These are phyloP conservation scores for Melastoma malabathricum DNA, from an alignment of 345 rosid species.

Conservation along the genomic window DNA sequence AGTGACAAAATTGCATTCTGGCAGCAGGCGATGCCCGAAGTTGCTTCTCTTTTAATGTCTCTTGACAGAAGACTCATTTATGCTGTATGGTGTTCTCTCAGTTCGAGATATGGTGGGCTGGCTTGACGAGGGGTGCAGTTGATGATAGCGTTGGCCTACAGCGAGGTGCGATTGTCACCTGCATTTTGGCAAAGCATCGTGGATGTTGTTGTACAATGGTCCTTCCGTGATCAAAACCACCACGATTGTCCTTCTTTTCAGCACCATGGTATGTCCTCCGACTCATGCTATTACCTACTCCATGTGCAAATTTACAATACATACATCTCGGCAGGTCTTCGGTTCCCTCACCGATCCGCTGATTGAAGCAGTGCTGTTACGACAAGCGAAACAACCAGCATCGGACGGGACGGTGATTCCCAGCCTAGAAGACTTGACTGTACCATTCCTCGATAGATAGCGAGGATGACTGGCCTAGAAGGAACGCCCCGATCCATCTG, in stretches of 20 bases:
- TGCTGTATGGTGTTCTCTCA: conserved; percentile 7
- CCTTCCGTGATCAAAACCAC: conserved; percentile 40
- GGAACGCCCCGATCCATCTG: conserved; percentile 24
- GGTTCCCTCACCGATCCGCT: conserved; percentile 48
- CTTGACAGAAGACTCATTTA: too few relatives aligned
- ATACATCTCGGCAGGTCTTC: conserved; percentile 21
- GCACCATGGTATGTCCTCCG: conserved; percentile 34
- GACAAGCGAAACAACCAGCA: conserved; percentile 17
- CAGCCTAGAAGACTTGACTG: conserved; percentile 38
- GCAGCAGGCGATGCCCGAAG: conserved; percentile 54
- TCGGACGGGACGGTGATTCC: conserved; percentile 25
- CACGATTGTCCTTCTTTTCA: conserved; percentile 44
- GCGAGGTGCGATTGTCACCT: conserved; percentile 15
- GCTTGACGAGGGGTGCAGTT: conserved; percentile 65
- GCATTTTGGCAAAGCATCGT: conserved; percentile 24
- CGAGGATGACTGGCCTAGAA: conserved; percentile 8
- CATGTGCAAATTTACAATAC: too few relatives aligned
- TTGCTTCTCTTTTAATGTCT: background rate
- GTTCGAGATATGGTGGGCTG: conserved; percentile 70
- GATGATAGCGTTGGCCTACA: conserved; percentile 44
- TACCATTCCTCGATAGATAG: conserved; percentile 29
- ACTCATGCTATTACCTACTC: background rate
- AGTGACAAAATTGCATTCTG: conserved; percentile 22
- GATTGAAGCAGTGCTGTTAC: conserved; percentile 26
- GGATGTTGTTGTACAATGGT: conserved; percentile 4